Conservation (phyloP, 73 alveolate species). For the Tetrahymena thermophila region DNA sequence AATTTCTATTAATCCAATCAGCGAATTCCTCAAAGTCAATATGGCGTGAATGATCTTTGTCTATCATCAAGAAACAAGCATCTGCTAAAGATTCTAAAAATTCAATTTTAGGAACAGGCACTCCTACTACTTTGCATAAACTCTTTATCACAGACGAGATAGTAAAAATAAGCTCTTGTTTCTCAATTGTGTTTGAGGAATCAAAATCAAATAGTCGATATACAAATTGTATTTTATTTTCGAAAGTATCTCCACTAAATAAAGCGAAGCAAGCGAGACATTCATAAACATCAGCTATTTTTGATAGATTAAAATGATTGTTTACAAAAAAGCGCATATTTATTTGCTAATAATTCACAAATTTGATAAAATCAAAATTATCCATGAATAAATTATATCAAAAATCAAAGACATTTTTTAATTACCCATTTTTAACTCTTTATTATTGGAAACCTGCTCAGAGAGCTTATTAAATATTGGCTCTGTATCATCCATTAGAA, state of each 20-base stretch:
- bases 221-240: constrained; percentile 20
- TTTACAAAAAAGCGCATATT: not conserved
- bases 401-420: not conserved
- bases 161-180: constrained; percentile 19
- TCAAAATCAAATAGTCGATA: constrained; percentile 37
- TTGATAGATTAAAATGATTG: not conserved
- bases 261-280: constrained; percentile 34
- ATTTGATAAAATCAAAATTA: not conserved
- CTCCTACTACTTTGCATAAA: constrained; percentile 34
- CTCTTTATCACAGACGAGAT: constrained; percentile 30
- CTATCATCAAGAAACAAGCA: constrained; percentile 39
- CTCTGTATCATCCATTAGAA: not conserved
- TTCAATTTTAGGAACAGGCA: constrained; percentile 18
- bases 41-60: constrained; percentile 22
- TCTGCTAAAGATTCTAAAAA: constrained; percentile 32
- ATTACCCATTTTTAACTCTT: not conserved
- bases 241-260: constrained; percentile 44
- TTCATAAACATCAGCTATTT: constrained; percentile 26
- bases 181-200: constrained; percentile 26
- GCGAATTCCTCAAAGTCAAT: constrained; percentile 39
- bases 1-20: constrained; percentile 29
- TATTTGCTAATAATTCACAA: not conserved
- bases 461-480: not conserved
- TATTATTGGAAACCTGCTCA: not conserved
- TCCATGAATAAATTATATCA: too few relatives aligned